Evolutionary conservation across 2,329 filamentous ascomycete genomes (phyloP), one percentile per base, ranked within the genome.

Genomic region (Exophiala aquamarina): DNA sequence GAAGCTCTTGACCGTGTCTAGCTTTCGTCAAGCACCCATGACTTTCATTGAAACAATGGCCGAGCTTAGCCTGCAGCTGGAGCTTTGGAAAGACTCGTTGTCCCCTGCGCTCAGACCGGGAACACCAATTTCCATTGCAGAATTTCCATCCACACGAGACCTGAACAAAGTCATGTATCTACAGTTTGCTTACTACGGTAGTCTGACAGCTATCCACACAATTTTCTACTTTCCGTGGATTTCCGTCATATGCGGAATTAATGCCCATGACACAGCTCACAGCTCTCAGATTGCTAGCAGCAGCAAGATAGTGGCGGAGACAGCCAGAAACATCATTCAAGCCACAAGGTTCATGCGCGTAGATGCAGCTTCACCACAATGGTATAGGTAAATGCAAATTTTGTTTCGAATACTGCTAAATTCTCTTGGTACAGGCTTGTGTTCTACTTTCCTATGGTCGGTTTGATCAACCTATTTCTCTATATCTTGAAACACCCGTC

Each of bases 401-500:
- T 8, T 35, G 18, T 37, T n/a, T 37, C 18, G 19, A 13, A 7
- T 19, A 15, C 9, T 14, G 15, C 29, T 34, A 39, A 41, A 26
- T 18, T 15, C 33, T 3, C 15, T 6, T 26, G 11, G 6, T 14
- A 8, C 18, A 37, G 44, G 44, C 36, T 41, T 19, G 35, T 28
- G 10, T 48, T 43, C 26, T 43, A 48, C 40, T 48, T 17, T 23
- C 45, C 45, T n/a, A 43, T 44, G 31, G 20, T 38, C 15, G 45
- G 32, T 13, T 23, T 48, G 10, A 42, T 44, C 28, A 48, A 48
- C 15, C 33, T 48, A 10, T 48, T 43, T 26, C 5, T 48, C 3
- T 37, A 48, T 15, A 26, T 48, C 11, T 18, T 48, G 29, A 39
- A 43, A 20, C 31, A 32, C 14, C 45, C 45, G 3, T 9, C 15